Evolutionary conservation across 1,284 basidiomycete species (phyloP), one percentile per base, ranked within the genome.

Genomic region (Cryptococcus sp.): DNA sequence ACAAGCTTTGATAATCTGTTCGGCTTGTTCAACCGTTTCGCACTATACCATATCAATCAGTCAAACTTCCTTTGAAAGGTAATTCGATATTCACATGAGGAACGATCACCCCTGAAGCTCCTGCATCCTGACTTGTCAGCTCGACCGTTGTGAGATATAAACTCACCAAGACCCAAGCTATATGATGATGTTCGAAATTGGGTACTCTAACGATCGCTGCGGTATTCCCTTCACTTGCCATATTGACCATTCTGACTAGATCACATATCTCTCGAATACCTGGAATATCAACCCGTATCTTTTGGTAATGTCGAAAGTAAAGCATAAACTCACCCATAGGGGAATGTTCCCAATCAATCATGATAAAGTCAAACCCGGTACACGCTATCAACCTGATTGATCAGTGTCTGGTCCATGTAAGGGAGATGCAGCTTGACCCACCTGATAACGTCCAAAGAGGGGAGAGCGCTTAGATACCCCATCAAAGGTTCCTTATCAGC

Each of bases 301-400:
- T n/a, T 6, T n/a, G 13, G 23, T 31, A 4, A 35, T 8, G 6
- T n/a, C 31, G 13, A 41, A 37, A 15, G 15, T 50, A 35, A 36
- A 38, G 23, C 10, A 8, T 38, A 4, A 15, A 58, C 63, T 58
- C 36, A 60, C 63, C 48, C 41, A 53, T 59, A 14, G 65, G 61
- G 3, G 65, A 62, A 49, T 67, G 66, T 50, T 67, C 66, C 57
- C 63, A 59, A 36, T 67, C 66, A 34, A 67, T 52, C 35, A 64
- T 54, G 30, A 63, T 45, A 31, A 42, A 57, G 41, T 59, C 60
- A 37, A 58, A 62, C 10, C 60, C 60, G 11, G 47, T 50, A 5
- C 50, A 53, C 15, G 53, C 60, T 7, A 58, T 50, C 33, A 62
- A 51, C 11, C 52, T 31, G 1, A 32, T 6, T 48, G 46, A 34